Evolutionary conservation across 768 basidiomycete species (phyloP).

Genomic region (Termitomyces sp.): DNA sequence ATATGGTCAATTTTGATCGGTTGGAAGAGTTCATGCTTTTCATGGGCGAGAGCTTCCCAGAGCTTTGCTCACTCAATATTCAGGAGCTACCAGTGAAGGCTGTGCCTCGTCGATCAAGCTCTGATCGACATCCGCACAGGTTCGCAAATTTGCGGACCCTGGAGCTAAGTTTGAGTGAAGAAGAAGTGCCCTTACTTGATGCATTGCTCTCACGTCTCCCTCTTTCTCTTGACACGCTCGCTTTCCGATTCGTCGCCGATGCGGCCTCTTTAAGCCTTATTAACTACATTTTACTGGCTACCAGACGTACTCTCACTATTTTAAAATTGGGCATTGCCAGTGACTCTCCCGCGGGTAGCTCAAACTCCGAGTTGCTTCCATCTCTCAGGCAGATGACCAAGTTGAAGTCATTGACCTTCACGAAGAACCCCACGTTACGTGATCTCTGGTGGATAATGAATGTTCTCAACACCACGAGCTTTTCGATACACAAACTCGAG

Average conservation of each 20-base stretch:
- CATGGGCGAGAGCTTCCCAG: background rate
- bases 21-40: background rate
- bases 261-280: background rate
- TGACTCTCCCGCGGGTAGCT: background rate
- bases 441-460: too few species aligned
- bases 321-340: background rate
- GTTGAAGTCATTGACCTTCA: background rate
- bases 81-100: background rate
- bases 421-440: too few species aligned
- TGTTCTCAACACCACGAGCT: too few species aligned
- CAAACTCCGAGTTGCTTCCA: background rate
- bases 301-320: background rate
- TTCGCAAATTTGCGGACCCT: background rate
- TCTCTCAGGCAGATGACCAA: background rate
- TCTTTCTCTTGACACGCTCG: background rate
- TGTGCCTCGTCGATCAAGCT: background rate
- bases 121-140: background rate
- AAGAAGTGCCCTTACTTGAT: background rate
- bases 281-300: background rate
- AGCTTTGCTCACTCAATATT: background rate
- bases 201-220: background rate
- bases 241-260: background rate
- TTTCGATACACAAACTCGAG: too few species aligned
- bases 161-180: background rate
- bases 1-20: background rate